phyloP scores from a whole-genome alignment of 306 rosid genomes.

The Leucaena leucocephala region DNA sequence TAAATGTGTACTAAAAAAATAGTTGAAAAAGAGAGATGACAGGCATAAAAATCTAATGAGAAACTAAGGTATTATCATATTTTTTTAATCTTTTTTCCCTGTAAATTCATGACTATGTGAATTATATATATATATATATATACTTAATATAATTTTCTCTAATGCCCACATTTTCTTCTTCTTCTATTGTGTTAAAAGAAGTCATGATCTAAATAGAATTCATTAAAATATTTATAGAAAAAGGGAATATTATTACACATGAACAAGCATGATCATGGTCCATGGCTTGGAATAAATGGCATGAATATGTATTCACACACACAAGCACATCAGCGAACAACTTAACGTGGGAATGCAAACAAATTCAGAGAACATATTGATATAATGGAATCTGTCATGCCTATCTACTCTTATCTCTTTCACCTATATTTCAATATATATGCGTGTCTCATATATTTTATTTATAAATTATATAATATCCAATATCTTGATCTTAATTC shows the following conservation, averaged over 20 bases:
- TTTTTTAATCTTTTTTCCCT: not conserved
- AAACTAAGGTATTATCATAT: not conserved
- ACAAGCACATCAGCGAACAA: not conserved
- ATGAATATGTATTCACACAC: not conserved
- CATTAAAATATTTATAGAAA: not conserved
- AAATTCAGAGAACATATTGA: not conserved
- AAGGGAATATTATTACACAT: not conserved
- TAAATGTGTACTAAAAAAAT: not conserved
- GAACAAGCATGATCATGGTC: not conserved
- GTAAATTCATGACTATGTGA: not conserved
- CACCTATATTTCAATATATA: not conserved
- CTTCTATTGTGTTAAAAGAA: not conserved
- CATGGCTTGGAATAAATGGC: not conserved
- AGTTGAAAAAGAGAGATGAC: not conserved
- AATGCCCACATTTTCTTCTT: not conserved
- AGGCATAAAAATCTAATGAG: not conserved
- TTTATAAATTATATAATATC: too few relatives aligned
- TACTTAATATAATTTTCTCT: not conserved
- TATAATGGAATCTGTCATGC: not conserved
- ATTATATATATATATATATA: too few relatives aligned
- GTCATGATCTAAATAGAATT: not conserved
- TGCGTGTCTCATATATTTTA: not conserved
- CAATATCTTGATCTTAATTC: too few relatives aligned
- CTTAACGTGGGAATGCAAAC: not conserved
- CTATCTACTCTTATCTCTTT: not conserved